phyloP scores from a whole-genome alignment of 352 stramenopile genomes.

The Globisporangium camurandrum region DNA sequence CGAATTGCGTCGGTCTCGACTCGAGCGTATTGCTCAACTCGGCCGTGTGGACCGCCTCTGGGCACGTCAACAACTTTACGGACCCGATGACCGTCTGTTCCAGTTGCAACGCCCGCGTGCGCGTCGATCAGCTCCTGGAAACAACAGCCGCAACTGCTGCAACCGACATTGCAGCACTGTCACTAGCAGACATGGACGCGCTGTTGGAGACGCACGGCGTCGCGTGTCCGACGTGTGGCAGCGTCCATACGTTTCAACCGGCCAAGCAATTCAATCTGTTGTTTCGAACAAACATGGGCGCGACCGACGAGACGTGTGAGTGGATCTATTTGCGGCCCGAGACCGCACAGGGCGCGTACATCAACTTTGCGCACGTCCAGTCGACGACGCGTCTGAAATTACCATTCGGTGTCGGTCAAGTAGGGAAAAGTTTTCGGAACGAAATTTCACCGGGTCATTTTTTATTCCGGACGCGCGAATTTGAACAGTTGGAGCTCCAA shows the following conservation, averaged over 20 bases:
- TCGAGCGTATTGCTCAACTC: constrained; percentile 95
- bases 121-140: constrained; percentile 70
- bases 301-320: constrained; percentile 79
- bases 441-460: constrained; percentile 97
- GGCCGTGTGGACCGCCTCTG: constrained; percentile 92
- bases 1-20: constrained; percentile 95
- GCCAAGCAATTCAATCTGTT: constrained; percentile 97
- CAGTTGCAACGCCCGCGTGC: constrained; percentile 86
- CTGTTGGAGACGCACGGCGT: constrained; percentile 38
- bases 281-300: constrained; percentile 95
- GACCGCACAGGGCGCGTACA: constrained; percentile 97
- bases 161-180: constrained; percentile 42
- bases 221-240: constrained; percentile 47
- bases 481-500: constrained; percentile 96
- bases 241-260: constrained; percentile 45
- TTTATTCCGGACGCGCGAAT: constrained; percentile 96
- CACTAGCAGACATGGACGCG: constrained; percentile 52
- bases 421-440: constrained; percentile 98
- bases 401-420: constrained; percentile 95
- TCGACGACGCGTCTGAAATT: constrained; percentile 88
- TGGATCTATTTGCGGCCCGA: constrained; percentile 95
- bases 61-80: constrained; percentile 96
- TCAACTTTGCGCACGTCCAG: constrained; percentile 96
- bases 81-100: constrained; percentile 97
- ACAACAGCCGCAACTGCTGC: constrained; percentile 32